Conservation (phyloP, 805 yeast species). For the Novakomyces olei region DNA sequence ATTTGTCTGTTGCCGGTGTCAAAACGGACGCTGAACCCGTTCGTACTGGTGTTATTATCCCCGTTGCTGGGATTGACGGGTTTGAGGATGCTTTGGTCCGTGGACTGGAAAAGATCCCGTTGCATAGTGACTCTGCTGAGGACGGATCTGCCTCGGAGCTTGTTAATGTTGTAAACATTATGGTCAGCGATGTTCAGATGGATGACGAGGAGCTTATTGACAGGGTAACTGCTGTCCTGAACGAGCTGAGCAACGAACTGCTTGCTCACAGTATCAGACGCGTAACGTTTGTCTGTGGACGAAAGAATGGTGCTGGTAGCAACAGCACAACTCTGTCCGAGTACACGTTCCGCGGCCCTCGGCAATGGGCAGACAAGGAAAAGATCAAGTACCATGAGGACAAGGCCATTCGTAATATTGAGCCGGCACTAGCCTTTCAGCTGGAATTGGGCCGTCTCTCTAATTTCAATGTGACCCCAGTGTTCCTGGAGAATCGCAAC, state of each 20-base stretch:
- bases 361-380: not conserved
- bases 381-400: conserved; percentile 45
- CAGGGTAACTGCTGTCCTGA: conserved; percentile 41
- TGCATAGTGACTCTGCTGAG: conserved; percentile 7
- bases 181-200: conserved; percentile 45
- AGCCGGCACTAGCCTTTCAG: conserved; percentile 96
- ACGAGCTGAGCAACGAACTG: conserved; percentile 48
- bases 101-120: conserved; percentile 52
- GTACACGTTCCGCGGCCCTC: conserved; percentile 81
- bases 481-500: conserved; percentile 88
- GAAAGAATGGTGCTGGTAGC: conserved; percentile 31
- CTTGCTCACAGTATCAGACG: conserved; percentile 62
- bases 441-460: conserved; percentile 83
- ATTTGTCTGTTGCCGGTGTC: conserved; percentile 65
- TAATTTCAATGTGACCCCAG: conserved; percentile 84
- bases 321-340: conserved; percentile 77
- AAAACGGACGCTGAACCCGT: conserved; percentile 37
- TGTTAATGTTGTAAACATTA: conserved; percentile 63
- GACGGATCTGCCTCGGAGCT: conserved; percentile 18
- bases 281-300: conserved; percentile 74
- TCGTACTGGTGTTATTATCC: conserved; percentile 67
- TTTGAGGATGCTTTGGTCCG: conserved; percentile 60
- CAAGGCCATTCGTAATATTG: conserved; percentile 87
- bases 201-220: conserved; percentile 45
- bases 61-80: conserved; percentile 69